Base-by-base conservation (phyloP, 176 grass and related monocot species). In the Carex myosuroides region DNA sequence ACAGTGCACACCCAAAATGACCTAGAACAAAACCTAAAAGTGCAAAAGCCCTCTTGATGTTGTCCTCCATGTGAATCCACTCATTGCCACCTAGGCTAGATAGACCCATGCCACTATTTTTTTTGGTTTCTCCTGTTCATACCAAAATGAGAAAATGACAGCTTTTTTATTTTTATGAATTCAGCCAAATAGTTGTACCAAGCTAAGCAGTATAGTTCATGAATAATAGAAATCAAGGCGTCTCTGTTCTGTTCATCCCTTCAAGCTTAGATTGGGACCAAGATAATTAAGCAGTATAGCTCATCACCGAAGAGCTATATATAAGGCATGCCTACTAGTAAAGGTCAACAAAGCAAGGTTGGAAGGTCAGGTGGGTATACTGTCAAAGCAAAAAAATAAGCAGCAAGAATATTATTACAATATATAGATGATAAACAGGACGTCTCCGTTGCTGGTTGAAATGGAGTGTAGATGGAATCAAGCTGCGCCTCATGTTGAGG, bases 41-140 rank as follows among this genome's bases (percentile, higher is more conserved):
- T 10, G 79, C 21, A 50, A 81, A 46, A 81, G 59, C 79, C 16
- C 59, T 64, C 37, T 50, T 81, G 59, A 81, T 81, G 79, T 81
- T 81, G 79, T 42, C 35, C 79, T 81, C 79, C 79, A 81, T 81
- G 79, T 81, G 79, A 81, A 64, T 81, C 79, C 37, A 64, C 42
- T 81, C 60, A 81, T 81, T 81, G 58, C 79, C 79, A 81, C 79
- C 79, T 81, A 48, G 59, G 56, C 59, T 48, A 8, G 9, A 71
- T 17, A 62, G 68, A 77, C 56, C 64, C 32, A 62, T 42, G 52
- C 32, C 18, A 55, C 22, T 55, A 12, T 55, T 78, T 78, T 24
- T 57, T 24, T 64, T 11, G 58, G 42, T 81, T 30, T 60, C 53
- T 37, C 53, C 58, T 63, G 30, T 20, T 81, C 53, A 59, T 9